phyloP scores from a whole-genome alignment of 495 filamentous ascomycete genomes.

The Aspergillus conjunctus region DNA sequence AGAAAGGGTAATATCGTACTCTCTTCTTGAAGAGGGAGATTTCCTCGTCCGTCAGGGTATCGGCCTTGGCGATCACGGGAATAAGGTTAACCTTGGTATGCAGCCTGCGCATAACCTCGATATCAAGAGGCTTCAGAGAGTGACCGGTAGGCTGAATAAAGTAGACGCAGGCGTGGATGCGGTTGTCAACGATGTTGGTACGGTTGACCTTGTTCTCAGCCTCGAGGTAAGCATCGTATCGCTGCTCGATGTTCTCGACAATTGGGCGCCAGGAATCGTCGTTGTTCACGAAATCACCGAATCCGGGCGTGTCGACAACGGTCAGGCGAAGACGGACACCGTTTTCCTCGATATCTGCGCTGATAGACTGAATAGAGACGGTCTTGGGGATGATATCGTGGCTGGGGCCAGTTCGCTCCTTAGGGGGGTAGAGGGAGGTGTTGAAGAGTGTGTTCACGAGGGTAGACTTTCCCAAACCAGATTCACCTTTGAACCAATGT shows the following conservation, averaged over 20 bases:
- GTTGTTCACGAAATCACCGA: conserved; percentile 99
- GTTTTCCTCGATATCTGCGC: conserved; percentile 98
- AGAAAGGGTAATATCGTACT: conserved; percentile 55
- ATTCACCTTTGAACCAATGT: conserved; percentile 72
- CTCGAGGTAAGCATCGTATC: conserved; percentile 96
- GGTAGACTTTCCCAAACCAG: conserved; percentile 97
- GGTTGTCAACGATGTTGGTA: conserved; percentile 99
- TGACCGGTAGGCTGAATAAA: conserved; percentile 99
- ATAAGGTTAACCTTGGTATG: conserved; percentile 99
- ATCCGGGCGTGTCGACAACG: conserved; percentile 96
- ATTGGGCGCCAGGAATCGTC: conserved; percentile 99
- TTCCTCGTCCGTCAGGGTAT: conserved; percentile 97
- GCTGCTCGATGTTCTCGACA: conserved; percentile 98
- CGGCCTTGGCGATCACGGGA: conserved; percentile 96
- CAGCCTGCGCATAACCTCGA: conserved; percentile 97
- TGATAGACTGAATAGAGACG: conserved; percentile 97
- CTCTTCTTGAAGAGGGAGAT: conserved; percentile 90
- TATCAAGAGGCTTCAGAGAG: conserved; percentile 98
- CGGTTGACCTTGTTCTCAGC: conserved; percentile 99
- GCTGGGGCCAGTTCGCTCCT: conserved; percentile 94
- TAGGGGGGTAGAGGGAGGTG: conserved; percentile 97
- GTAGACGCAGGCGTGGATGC: conserved; percentile 97
- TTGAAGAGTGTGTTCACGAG: conserved; percentile 99
- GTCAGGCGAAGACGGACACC: conserved; percentile 96
- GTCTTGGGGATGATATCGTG: conserved; percentile 99